These are phyloP conservation scores for Oxyria digyna DNA, from an alignment of 148 eudicot genomes.

Conservation along the genomic window DNA sequence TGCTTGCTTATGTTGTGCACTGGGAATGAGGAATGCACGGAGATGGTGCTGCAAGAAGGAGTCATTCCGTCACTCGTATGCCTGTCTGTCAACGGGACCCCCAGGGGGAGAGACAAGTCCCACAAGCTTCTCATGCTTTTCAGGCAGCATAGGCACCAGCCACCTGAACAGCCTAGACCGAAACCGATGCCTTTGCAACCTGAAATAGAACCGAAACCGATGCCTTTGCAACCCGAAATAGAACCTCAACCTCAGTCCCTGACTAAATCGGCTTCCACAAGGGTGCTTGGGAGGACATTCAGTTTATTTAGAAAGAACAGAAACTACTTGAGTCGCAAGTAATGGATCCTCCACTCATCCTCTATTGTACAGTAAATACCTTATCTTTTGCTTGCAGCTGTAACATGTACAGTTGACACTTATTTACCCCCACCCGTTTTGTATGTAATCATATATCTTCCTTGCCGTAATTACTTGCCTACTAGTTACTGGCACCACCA, in stretches of 20 bases:
- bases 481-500: too few relatives aligned
- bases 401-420: too few relatives aligned
- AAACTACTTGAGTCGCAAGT: conserved; percentile 32
- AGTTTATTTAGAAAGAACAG: conserved; percentile 68
- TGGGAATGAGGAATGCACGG: conserved; percentile 58
- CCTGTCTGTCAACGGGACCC: conserved; percentile 76
- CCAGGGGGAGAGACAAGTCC: conserved; percentile 77
- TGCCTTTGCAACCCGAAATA: not conserved
- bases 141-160: conserved; percentile 79
- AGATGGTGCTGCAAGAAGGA: conserved; percentile 92
- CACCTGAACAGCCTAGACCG: conserved; percentile 56
- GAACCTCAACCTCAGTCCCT: conserved; percentile 26
- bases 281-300: conserved; percentile 42
- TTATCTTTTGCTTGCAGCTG: too few relatives aligned
- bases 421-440: too few relatives aligned
- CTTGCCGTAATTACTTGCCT: too few relatives aligned
- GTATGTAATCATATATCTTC: too few relatives aligned
- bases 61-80: conserved; percentile 86
- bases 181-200: conserved; percentile 6
- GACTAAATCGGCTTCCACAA: conserved; percentile 46
- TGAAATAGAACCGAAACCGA: not conserved
- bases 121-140: conserved; percentile 86
- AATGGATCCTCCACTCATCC: not conserved
- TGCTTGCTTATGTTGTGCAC: conserved; percentile 66
- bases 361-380: not conserved